Evolutionary conservation across 306 rosid genomes (phyloP), one percentile per base, ranked within the genome.

Genomic region (Ammopiptanthus mongolicus): DNA sequence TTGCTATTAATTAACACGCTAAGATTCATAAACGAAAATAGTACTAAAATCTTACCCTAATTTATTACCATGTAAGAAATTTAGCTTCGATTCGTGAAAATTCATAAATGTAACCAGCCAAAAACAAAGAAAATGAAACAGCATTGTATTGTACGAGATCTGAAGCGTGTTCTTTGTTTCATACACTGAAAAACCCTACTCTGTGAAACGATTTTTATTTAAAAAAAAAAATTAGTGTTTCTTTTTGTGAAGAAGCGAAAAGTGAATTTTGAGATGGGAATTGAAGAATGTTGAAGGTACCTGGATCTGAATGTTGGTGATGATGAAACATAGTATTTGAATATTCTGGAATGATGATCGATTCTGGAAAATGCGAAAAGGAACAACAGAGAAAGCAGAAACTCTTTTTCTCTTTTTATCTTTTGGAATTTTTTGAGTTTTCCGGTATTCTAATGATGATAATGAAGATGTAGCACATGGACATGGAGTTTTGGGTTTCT

Each of bases 331-430:
- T 79, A 57, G 61, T 28, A 59, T 47, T 39, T 78, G 83, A 58
- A 80, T 80, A 80, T 80, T 65, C 83, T 65, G 36, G 83, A 73
- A 73, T 73, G 25, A 41, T n/a, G 10, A 76, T 52, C 14, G 79
- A 73, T 9, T 73, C 18, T 62, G 28, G 33, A 21, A 36, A 50
- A 51, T 28, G 37, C 18, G 19, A 2, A 41, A 41, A 3, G 4
- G 47, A 12, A 17, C 33, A 12, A 17, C 33, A 10, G 61, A 55
- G 21, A 50, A 51, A 70, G 46, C 23, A 62, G 36, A 78, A 56
- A 5, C 14, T 3, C 3, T 1, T 0, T 60, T n/a, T n/a, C n/a
- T n/a, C n/a, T n/a, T n/a, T 11, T 1, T 3, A 13, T 0, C 15
- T 18, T 44, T 18, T 18, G 62, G 33, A n/a, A 46, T 8, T 59